These are phyloP conservation scores for Thermothelomyces thermophilus DNA, from an alignment of 2,329 filamentous ascomycete species.

Conservation along the genomic window DNA sequence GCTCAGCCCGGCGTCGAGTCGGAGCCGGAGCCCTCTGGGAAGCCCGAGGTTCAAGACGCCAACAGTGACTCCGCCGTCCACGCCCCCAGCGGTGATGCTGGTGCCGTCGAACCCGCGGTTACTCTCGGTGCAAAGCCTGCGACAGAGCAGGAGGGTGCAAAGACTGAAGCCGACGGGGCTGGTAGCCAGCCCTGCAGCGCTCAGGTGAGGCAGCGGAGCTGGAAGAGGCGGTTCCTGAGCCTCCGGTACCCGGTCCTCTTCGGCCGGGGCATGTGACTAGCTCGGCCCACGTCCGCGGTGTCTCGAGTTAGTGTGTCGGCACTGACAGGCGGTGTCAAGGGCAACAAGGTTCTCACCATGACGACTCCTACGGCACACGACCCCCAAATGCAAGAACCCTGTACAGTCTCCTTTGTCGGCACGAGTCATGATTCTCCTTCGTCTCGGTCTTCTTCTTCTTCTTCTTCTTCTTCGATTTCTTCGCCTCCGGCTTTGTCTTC, in stretches of 20 bases:
- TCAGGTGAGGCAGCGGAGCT: constrained; percentile 18
- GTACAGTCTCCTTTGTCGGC: constrained; percentile 24
- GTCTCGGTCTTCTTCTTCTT: constrained; percentile 1
- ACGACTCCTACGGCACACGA: constrained; percentile 8
- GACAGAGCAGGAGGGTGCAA: constrained; percentile 11
- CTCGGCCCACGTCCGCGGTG: constrained; percentile 7
- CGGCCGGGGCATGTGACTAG: constrained; percentile 23
- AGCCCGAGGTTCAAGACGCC: constrained; percentile 13
- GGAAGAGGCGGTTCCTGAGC: constrained; percentile 23
- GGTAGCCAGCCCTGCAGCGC: constrained; percentile 12
- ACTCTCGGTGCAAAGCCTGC: constrained; percentile 14
- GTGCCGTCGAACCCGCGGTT: constrained; percentile 3
- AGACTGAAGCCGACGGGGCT: constrained; percentile 5
- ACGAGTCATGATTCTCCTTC: constrained; percentile 10
- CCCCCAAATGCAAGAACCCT: constrained; percentile 20
- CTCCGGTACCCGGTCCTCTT: constrained; percentile 19
- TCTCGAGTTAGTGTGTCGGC: constrained; percentile 10
- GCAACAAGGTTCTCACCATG: neutral
- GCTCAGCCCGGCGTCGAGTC: constrained; percentile 18
- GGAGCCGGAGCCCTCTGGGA: constrained; percentile 19
- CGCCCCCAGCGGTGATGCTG: constrained; percentile 3
- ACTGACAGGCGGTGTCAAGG: constrained; percentile 4
- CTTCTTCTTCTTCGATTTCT: constrained; percentile 3
- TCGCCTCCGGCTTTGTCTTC: neutral
- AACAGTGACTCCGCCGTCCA: constrained; percentile 10